These are phyloP conservation scores for Tagetes patula DNA, from an alignment of 129 eudicot genomes.

Conservation along the genomic window DNA sequence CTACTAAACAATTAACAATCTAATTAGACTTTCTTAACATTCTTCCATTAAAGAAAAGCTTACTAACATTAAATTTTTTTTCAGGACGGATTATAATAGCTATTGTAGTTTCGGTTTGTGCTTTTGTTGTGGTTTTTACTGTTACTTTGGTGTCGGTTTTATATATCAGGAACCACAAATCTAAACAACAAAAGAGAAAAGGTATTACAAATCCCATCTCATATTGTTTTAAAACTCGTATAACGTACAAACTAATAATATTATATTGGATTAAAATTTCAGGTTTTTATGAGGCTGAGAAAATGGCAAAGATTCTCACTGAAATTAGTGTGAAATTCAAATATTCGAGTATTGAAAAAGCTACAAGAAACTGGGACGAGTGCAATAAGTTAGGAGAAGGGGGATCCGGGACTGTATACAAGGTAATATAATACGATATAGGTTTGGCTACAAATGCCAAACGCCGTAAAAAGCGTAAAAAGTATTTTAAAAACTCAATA, in stretches of 20 bases:
- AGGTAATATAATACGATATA: conserved; percentile 49
- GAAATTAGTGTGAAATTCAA: conserved; percentile 80
- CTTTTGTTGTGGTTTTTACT: conserved; percentile 48
- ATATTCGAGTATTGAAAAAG: conserved; percentile 73
- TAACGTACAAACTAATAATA: not conserved
- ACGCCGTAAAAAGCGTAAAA: too few species aligned
- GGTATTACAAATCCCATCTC: conserved; percentile 30
- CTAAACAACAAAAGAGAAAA: conserved; percentile 56
- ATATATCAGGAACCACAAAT: conserved; percentile 46
- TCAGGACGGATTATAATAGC: conserved; percentile 49
- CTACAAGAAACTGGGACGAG: conserved; percentile 65
- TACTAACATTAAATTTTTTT: not conserved
- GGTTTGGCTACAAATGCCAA: too few species aligned
- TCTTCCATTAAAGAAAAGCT: not conserved
- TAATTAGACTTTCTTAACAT: not conserved
- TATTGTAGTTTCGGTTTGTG: conserved; percentile 42
- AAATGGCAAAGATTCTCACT: conserved; percentile 55
- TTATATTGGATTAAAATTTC: not conserved
- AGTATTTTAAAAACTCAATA: too few species aligned
- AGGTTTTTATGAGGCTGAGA: conserved; percentile 39
- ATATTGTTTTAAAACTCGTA: not conserved
- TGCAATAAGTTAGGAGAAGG: conserved; percentile 52
- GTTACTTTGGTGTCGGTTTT: conserved; percentile 42
- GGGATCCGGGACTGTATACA: conserved; percentile 75
- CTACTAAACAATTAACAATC: too few species aligned